phyloP scores from a whole-genome alignment of 257 asterid species.

The Solanum piurae region DNA sequence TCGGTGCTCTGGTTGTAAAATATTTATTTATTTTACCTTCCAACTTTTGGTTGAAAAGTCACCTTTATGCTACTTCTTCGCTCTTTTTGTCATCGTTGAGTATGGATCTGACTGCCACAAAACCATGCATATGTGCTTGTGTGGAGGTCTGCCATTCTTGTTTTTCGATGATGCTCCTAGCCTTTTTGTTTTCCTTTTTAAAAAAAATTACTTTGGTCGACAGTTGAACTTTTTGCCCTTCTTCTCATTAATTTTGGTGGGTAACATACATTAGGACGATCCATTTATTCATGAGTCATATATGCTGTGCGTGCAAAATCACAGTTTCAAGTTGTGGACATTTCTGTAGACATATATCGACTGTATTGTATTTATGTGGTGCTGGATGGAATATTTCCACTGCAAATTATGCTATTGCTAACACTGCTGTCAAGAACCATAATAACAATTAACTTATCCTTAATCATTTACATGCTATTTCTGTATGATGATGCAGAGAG shows the following conservation, averaged over 20 bases:
- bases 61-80: neutral
- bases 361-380: neutral
- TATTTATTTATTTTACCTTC: neutral
- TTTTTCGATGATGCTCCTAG: neutral
- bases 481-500: constrained; percentile 48
- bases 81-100: neutral
- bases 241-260: neutral
- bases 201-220: neutral
- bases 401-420: neutral
- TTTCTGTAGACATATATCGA: neutral
- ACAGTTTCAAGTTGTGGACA: neutral
- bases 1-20: neutral
- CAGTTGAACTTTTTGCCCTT: neutral
- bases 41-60: neutral
- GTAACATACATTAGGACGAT: neutral
- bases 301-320: neutral
- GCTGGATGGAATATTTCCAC: neutral
- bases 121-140: neutral
- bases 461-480: neutral
- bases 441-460: neutral
- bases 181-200: neutral
- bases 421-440: neutral
- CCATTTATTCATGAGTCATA: neutral
- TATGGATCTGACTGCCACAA: neutral
- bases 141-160: neutral